Conservation (phyloP, 768 basidiomycete species). For the Daedaleopsis nitida region DNA sequence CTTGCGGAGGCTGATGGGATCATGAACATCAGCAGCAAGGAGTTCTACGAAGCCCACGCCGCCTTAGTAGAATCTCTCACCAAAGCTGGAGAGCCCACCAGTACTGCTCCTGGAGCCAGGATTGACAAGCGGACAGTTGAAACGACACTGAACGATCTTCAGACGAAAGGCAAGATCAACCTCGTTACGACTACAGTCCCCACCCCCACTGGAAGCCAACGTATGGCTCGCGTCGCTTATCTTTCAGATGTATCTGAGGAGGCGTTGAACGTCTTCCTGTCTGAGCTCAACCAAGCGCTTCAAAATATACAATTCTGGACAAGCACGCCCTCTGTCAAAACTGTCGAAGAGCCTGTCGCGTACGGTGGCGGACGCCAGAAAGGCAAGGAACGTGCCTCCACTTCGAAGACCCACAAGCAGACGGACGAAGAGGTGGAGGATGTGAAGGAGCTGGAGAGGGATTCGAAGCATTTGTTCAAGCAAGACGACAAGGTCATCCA, state of each 20-base stretch:
- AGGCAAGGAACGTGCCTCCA: constrained; percentile 13
- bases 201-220: constrained; percentile 57
- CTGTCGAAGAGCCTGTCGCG: constrained; percentile 55
- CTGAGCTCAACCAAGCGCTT: constrained; percentile 46
- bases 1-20: constrained; percentile 71
- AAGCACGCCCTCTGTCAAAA: constrained; percentile 42
- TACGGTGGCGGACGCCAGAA: constrained; percentile 46
- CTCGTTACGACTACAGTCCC: constrained; percentile 66
- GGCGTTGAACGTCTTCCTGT: constrained; percentile 59
- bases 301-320: constrained; percentile 28
- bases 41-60: constrained; percentile 68
- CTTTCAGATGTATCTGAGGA: constrained; percentile 58
- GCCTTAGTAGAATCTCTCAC: constrained; percentile 59
- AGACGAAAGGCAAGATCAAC: constrained; percentile 68
- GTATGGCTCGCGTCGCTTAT: constrained; percentile 64
- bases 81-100: constrained; percentile 66
- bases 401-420: not conserved
- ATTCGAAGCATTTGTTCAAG: constrained; percentile 50
- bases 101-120: constrained; percentile 65
- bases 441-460: constrained; percentile 18
- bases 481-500: constrained; percentile 56
- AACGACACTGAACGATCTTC: constrained; percentile 59
- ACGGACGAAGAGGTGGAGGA: not conserved
- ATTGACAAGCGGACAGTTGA: constrained; percentile 75
- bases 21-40: constrained; percentile 62